Percentiles rank a stretch among this genome's conserved stretches.
These are phyloP conservation scores for Wickerhamomyces queroliae DNA, from an alignment of 805 yeast species.

Conservation along the genomic window DNA sequence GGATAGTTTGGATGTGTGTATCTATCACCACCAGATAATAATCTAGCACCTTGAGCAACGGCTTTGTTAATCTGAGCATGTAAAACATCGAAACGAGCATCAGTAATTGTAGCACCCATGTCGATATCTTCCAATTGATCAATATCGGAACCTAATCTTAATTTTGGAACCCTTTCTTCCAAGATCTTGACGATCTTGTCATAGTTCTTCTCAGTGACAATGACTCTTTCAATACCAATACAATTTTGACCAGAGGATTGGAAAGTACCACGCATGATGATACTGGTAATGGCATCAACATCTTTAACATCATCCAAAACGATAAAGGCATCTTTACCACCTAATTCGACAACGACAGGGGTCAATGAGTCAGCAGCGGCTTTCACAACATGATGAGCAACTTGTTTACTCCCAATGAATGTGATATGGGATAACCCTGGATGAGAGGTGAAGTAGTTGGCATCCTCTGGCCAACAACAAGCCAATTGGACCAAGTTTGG, in stretches of 20 bases:
- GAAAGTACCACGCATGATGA: conserved; percentile 90
- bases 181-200: conserved; percentile 54
- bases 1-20: conserved; percentile 89
- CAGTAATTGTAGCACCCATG: conserved; percentile 93
- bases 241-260: conserved; percentile 98
- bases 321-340: conserved; percentile 92
- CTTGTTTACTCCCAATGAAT: conserved; percentile 93
- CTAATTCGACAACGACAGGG: conserved; percentile 93
- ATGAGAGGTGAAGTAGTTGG: conserved; percentile 81
- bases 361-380: conserved; percentile 86
- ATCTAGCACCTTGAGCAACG: conserved; percentile 71
- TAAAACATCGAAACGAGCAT: conserved; percentile 61
- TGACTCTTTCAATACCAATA: conserved; percentile 93
- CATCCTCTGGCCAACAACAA: conserved; percentile 85
- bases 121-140: conserved; percentile 89
- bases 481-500: conserved; percentile 83
- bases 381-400: conserved; percentile 79
- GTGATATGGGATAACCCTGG: conserved; percentile 83
- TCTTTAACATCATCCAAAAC: conserved; percentile 77
- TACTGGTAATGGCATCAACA: conserved; percentile 56
- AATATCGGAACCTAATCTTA: conserved; percentile 85
- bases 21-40: conserved; percentile 77
- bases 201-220: conserved; percentile 70
- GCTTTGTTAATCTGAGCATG: conserved; percentile 71
- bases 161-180: conserved; percentile 45